Base-by-base conservation (phyloP, 2,329 filamentous ascomycete species). In the Didymella segeticola region DNA sequence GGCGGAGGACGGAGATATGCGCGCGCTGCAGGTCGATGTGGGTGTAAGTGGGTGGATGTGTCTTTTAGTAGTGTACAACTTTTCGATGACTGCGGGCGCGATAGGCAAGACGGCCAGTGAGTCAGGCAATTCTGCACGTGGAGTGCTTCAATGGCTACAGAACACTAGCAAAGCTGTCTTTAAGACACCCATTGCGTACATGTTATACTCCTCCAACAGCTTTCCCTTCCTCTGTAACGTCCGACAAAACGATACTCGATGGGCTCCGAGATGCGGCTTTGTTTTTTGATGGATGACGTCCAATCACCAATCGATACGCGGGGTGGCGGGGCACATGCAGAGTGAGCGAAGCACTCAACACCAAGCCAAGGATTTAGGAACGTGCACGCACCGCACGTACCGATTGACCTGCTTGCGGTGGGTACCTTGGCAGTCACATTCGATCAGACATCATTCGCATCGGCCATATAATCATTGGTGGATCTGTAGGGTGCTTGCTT, bases 21-120 rank as follows among this genome's bases (percentile, higher is more conserved):
- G 56, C 53, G 38, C 14, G 38, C 51, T 61, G 59, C 58, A 62
- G 56, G 45, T 42, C 29, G 46, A 55, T 51, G 65, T 58, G 62
- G 59, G 50, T 56, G 56, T 47, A 51, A 43, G 62, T 57, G 60
- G 57, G 51, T 47, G 48, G 55, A 65, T 71, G 61, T 70, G 67
- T 71, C 58, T 68, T 71, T 69, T 67, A 48, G 63, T 62, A 43
- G 60, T 69, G 68, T 68, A 61, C 60, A 61, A 51, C 57, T 62
- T 52, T 66, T 66, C 46, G 41, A 53, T 43, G 51, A 53, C 45
- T 48, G 43, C 33, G 42, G 39, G 55, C 38, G 58, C 57, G 34
- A 23, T 37, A 37, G 34, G 34, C 34, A 37, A 22, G 34, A 36
- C 53, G 59, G 54, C n/a, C 50, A 53, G 59, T 64, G 64, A 64